Conservation (phyloP, 257 asterid genomes). For the Prunella vulgaris region DNA sequence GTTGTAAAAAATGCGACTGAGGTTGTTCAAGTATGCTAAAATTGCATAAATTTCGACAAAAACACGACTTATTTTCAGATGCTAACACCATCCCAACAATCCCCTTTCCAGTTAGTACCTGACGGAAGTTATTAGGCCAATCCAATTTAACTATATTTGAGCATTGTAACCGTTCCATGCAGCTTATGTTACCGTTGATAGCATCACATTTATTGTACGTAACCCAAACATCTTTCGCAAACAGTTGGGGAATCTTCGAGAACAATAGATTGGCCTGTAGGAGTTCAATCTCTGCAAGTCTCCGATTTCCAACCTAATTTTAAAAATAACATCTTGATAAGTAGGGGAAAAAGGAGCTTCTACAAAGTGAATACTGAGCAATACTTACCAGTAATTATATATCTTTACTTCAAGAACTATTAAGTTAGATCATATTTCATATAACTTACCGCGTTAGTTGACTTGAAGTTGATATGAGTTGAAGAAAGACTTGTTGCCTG, state of each 20-base stretch:
- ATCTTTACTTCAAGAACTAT: background rate
- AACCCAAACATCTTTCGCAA: background rate
- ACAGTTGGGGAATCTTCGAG: slow-evolving; percentile 18
- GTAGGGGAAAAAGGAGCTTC: background rate
- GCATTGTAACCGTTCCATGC: too few relatives aligned
- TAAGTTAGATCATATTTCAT: too few relatives aligned
- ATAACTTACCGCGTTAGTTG: background rate
- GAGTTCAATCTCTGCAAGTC: background rate
- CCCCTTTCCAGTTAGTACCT: slow-evolving; percentile 1
- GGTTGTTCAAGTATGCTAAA: slow-evolving; percentile 14
- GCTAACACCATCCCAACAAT: slow-evolving; percentile 9
- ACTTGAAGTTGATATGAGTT: background rate
- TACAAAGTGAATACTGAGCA: too few relatives aligned
- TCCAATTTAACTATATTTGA: too few relatives aligned
- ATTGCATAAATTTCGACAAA: background rate
- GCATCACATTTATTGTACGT: background rate
- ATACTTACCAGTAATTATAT: too few relatives aligned
- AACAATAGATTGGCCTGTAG: background rate
- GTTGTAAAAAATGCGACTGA: background rate
- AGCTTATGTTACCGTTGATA: background rate
- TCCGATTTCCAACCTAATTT: background rate
- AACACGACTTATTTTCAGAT: slow-evolving; percentile 5
- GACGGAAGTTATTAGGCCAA: background rate
- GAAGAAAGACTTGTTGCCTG: background rate
- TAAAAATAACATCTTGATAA: background rate